Percentiles rank a stretch among this genome's conserved stretches.
Evolutionary conservation across 768 basidiomycete genomes (phyloP).

Genomic region (Suillus occidentalis): DNA sequence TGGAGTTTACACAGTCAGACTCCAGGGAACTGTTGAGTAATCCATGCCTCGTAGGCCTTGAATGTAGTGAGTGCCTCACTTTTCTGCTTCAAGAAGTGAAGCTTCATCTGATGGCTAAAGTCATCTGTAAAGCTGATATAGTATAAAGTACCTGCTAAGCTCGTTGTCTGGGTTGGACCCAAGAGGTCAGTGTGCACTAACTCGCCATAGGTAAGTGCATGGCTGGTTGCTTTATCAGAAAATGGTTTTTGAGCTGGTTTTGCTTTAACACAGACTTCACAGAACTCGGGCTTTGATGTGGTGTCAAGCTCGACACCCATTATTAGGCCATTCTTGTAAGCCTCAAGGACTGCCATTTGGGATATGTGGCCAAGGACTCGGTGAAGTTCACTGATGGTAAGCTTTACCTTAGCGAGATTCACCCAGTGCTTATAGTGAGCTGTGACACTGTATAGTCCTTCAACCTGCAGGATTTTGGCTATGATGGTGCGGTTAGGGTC

Average conservation of each 20-base stretch:
- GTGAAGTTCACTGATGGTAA: too few species aligned
- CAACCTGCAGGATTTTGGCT: too few species aligned
- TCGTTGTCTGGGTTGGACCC: not conserved
- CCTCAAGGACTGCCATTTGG: too few species aligned
- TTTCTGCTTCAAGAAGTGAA: slow-evolving; percentile 30
- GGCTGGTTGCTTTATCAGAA: slow-evolving; percentile 12
- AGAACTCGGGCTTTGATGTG: too few species aligned
- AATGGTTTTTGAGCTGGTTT: slow-evolving; percentile 15
- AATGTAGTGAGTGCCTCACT: slow-evolving; percentile 29
- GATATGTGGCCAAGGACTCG: too few species aligned
- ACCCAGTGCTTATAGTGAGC: too few species aligned
- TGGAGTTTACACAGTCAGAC: not conserved
- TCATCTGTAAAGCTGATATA: slow-evolving; percentile 39
- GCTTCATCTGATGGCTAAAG: slow-evolving; percentile 20
- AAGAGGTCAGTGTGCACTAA: slow-evolving; percentile 4
- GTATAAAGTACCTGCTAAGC: slow-evolving; percentile 27
- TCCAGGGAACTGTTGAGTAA: not conserved
- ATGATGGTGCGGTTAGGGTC: too few species aligned
- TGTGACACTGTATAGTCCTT: too few species aligned
- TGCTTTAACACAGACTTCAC: too few species aligned
- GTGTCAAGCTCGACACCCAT: too few species aligned
- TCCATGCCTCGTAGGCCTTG: slow-evolving; percentile 22
- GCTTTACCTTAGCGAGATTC: too few species aligned
- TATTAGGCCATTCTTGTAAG: too few species aligned
- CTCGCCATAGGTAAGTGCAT: not conserved